phyloP scores from a whole-genome alignment of 805 yeast genomes.

The Metschnikowia orientalis region DNA sequence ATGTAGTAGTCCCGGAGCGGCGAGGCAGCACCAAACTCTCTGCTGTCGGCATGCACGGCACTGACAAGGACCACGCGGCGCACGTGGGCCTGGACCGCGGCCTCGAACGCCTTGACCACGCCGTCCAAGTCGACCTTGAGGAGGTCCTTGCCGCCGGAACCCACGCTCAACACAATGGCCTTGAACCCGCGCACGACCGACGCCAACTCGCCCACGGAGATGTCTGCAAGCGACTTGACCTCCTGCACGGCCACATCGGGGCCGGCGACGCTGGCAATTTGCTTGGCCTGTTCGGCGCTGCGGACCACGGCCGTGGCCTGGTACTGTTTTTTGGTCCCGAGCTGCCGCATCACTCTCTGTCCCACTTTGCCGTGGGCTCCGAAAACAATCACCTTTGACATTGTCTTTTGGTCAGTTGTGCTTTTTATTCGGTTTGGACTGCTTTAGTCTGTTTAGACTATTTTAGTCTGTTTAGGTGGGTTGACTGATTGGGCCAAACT shows the following conservation, averaged over 20 bases:
- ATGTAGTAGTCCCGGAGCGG: conserved; percentile 46
- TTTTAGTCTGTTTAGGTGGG: no score
- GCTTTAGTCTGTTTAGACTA: no score
- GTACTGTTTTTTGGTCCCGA: conserved; percentile 19
- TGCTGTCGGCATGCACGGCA: conserved; percentile 51
- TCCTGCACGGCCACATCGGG: conserved; percentile 26
- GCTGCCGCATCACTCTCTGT: conserved; percentile 36
- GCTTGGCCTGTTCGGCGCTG: conserved; percentile 39
- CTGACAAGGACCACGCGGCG: conserved; percentile 50
- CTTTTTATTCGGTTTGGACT: no score
- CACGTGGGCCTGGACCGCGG: conserved; percentile 41
- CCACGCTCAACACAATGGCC: conserved; percentile 59
- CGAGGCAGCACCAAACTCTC: conserved; percentile 34
- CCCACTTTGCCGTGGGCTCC: conserved; percentile 68
- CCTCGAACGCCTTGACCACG: conserved; percentile 54
- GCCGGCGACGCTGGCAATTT: conserved; percentile 32
- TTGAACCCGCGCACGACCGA: conserved; percentile 42
- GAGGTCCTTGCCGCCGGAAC: conserved; percentile 55
- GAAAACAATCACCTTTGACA: conserved; percentile 28
- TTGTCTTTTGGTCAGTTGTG: no score
- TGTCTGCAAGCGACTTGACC: conserved; percentile 25
- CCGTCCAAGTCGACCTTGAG: conserved; percentile 60
- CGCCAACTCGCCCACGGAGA: conserved; percentile 31
- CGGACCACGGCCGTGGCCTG: conserved; percentile 44
- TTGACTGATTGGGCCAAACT: no score